Base-by-base conservation (phyloP, 1,284 basidiomycete species). In the Microbotryum lychnidis-dioicae region DNA sequence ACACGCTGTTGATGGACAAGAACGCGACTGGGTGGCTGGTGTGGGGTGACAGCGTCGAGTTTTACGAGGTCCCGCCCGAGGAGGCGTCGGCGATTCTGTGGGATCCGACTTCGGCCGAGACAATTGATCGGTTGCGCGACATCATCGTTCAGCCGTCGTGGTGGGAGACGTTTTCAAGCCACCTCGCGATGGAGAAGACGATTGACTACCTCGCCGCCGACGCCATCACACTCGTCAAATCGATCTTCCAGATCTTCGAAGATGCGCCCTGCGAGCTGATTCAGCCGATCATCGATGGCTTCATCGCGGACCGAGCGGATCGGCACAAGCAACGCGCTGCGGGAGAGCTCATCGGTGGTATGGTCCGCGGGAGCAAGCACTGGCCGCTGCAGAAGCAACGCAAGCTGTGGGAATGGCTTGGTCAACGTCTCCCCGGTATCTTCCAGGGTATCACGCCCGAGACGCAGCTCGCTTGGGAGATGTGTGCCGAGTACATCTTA, bases 251-350 rank as follows among this genome's bases (percentile, higher is more conserved):
- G 68, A 67, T 79, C 16, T 74, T 73, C 52, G 84, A 83, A 57
- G 78, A 80, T 61, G 77, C 79, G 37, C 76, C 79, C 7, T 73
- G 89, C 29, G 78, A 82, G 47, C 74, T 76, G 23, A 75, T 89
- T 16, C 75, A 87, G 53, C 73, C 76, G 18, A 74, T 78, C 16
- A 76, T 85, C 42, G 86, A 89, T 52, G 78, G 82, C 9, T 73
- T 87, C 49, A 75, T 89, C 53, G 79, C 78, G 42, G 86, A 86
- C 62, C 71, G 81, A 46, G 66, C 70, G 49, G 89, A 97, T 73
- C 87, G 91, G 61, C 94, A 91, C 79, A 89, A 91, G 76, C 92
- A 94, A 73, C 83, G 93, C 37, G 91, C 91, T 25, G 87, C 87
- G 8, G 89, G 87, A 56, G 94, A 98, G 78, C 78, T 96, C 37